Evolutionary conservation across 108 stramenopile species (phyloP), one percentile per base, ranked within the genome.

Genomic region (Cyclostephanos tholiformis): DNA sequence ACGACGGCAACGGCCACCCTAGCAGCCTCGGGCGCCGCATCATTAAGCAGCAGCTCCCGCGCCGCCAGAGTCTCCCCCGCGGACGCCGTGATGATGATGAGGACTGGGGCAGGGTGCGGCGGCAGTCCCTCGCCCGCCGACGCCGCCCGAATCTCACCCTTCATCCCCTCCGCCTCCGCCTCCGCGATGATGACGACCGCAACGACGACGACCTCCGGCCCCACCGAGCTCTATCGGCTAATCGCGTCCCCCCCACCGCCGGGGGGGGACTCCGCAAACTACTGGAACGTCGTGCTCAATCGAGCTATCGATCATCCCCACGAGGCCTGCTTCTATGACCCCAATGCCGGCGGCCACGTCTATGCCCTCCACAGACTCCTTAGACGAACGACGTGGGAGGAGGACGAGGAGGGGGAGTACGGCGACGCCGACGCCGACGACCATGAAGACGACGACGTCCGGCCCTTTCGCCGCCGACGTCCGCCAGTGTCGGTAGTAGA

Each of bases 401-500:
- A 56, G 19, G 32, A 19, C 0, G 55, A 56, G 1, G 44, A 46
- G 14, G 41, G 12, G 7, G 44, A 46, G 2, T 4, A 55, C 13
- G 9, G 14, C 53, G 23, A 27, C 26, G 23, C 20, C 26, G 53
- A 55, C 10, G 26, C 11, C 26, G 53, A 55, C 26, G 23, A 4
- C 1, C 20, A 55, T 0, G 26, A 27, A 13, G 1, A 13, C 0
- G 35, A 17, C 30, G 59, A 17, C 30, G 30, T n/a, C 30, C 30
- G 13, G 3, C 25, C 57, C 35, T 61, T 14, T 14, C 14, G 44
- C 13, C 44, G 44, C 12, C 44, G 84, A 17, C 62, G 71, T 49
- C 90, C 91, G 44, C 89, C 93, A 14, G 67, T 78, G 5, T 76
- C 76, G 19, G 89, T 92, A 1, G 72, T 91, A 0, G 84, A 91